Conservation (phyloP, 1,139 yeast genomes). For the Lodderomyces beijingensis region DNA sequence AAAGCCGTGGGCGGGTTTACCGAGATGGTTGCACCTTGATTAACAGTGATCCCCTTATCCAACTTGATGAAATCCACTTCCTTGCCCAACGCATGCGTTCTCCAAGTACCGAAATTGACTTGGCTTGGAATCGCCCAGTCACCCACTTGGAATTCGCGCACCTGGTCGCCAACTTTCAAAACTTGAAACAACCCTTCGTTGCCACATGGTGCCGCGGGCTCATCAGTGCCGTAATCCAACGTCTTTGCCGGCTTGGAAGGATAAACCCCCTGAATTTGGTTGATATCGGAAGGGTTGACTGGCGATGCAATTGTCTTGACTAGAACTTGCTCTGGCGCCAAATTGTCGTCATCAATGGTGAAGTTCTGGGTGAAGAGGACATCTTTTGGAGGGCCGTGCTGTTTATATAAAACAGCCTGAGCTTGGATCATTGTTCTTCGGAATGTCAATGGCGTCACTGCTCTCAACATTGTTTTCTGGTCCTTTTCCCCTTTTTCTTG, state of each 20-base stretch:
- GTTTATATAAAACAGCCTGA: slow-evolving; percentile 53
- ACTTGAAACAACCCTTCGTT: slow-evolving; percentile 91
- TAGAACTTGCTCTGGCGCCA: slow-evolving; percentile 43
- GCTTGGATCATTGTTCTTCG: slow-evolving; percentile 45
- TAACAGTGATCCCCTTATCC: slow-evolving; percentile 42
- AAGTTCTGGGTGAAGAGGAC: slow-evolving; percentile 51
- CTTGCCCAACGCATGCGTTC: slow-evolving; percentile 67
- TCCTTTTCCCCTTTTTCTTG: no score
- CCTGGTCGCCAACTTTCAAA: slow-evolving; percentile 60
- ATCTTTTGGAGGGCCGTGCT: slow-evolving; percentile 59
- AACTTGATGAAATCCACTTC: slow-evolving; percentile 51
- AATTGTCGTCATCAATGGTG: slow-evolving; percentile 43
- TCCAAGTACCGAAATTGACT: slow-evolving; percentile 93
- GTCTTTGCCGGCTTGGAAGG: slow-evolving; percentile 35
- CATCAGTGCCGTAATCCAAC: slow-evolving; percentile 27
- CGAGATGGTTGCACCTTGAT: slow-evolving; percentile 81
- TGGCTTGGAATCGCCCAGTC: slow-evolving; percentile 91
- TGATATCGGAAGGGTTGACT: slow-evolving; percentile 48
- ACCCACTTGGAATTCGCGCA: slow-evolving; percentile 52
- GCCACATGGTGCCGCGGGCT: slow-evolving; percentile 37
- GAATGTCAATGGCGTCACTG: slow-evolving; percentile 4
- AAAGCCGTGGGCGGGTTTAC: slow-evolving; percentile 94
- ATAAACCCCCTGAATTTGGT: slow-evolving; percentile 39
- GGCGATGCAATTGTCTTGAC: slow-evolving; percentile 79
- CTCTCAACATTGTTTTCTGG: slow-evolving; percentile 1